Percentiles rank a stretch among this genome's conserved stretches.
These are phyloP conservation scores for Coemansia sp. DNA, from an alignment of 192 early-diverging fungal species.

Conservation along the genomic window DNA sequence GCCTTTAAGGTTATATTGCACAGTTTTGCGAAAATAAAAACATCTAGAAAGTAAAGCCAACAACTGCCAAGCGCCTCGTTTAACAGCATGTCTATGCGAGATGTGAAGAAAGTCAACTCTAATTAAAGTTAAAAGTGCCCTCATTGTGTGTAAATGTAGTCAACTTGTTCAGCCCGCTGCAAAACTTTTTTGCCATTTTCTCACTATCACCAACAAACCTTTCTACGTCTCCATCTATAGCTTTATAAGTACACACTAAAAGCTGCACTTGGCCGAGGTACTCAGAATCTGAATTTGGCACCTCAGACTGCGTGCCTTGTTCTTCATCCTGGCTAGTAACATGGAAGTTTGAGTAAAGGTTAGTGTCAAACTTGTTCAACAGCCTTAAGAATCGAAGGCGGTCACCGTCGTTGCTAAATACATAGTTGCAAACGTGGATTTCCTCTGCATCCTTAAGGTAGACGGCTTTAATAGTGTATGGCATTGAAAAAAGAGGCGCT, in stretches of 20 bases:
- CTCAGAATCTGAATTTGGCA: not conserved
- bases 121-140: not conserved
- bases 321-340: not conserved
- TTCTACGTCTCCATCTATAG: not conserved
- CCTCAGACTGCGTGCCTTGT: not conserved
- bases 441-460: not conserved
- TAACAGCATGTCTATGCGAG: too few relatives aligned
- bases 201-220: not conserved
- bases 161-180: not conserved
- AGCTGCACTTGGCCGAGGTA: not conserved
- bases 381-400: slow-evolving; percentile 1
- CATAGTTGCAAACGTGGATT: not conserved
- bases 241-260: not conserved
- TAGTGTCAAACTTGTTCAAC: not conserved
- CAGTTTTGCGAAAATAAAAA: too few relatives aligned
- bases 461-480: not conserved
- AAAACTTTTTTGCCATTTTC: not conserved
- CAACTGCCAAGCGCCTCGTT: not conserved
- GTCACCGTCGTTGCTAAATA: not conserved
- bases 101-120: not conserved
- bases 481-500: not conserved
- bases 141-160: not conserved
- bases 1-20: too few relatives aligned
- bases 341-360: not conserved
- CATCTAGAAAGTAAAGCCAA: not conserved